These are phyloP conservation scores for Papiliotrema nemorosa DNA, from an alignment of 1,284 basidiomycete species.

Conservation along the genomic window DNA sequence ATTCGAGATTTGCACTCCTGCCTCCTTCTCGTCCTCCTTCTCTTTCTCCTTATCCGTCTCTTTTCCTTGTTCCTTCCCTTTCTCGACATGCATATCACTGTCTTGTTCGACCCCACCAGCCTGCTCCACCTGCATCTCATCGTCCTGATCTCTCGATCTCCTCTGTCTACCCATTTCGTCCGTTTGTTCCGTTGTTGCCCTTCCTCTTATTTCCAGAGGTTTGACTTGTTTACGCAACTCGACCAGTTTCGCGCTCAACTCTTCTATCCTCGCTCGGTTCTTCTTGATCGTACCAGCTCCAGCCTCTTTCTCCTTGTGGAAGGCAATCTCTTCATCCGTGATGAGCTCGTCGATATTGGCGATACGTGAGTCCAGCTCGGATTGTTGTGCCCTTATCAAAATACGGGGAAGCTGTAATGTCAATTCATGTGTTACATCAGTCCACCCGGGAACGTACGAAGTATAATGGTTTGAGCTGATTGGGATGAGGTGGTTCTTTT, in stretches of 20 bases:
- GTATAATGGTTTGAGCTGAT: constrained; percentile 35
- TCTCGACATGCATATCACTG: too few relatives aligned
- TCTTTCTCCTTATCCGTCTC: constrained; percentile 14
- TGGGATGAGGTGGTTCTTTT: constrained; percentile 18
- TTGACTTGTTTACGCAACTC: constrained; percentile 27
- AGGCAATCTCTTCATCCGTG: constrained; percentile 24
- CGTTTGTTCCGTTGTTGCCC: constrained; percentile 3
- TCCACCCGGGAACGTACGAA: constrained; percentile 45
- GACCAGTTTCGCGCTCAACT: constrained; percentile 22
- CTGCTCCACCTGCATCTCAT: constrained; percentile 13
- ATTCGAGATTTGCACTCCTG: constrained; percentile 20
- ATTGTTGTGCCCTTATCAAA: constrained; percentile 39
- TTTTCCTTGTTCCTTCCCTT: not conserved
- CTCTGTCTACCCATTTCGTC: constrained; percentile 9
- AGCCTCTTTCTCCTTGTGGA: constrained; percentile 31
- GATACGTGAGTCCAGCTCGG: constrained; percentile 24
- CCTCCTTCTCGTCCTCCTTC: constrained; percentile 3
- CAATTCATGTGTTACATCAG: too few relatives aligned
- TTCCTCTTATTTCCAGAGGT: constrained; percentile 13
- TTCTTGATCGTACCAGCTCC: constrained; percentile 14
- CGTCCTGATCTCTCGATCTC: constrained; percentile 11
- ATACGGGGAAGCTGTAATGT: constrained; percentile 45
- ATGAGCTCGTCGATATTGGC: constrained; percentile 33
- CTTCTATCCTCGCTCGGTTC: constrained; percentile 27
- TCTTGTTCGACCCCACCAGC: too few relatives aligned